These are phyloP conservation scores for Lenwebbia sp. DNA, from an alignment of 345 rosid genomes.

Conservation along the genomic window DNA sequence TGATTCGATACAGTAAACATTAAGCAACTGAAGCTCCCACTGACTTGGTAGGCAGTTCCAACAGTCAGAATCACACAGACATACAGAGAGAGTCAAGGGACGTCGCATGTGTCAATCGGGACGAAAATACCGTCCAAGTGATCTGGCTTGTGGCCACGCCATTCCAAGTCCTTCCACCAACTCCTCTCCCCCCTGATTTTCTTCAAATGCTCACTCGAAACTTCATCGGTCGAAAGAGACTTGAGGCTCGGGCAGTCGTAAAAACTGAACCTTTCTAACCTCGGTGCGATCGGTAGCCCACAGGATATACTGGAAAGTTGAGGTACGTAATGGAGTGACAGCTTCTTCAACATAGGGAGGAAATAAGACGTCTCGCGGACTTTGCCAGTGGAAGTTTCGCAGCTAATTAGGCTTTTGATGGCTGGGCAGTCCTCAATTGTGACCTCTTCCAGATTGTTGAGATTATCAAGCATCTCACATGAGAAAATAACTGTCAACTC, in stretches of 20 bases:
- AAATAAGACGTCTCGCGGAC: background rate
- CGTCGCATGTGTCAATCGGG: background rate
- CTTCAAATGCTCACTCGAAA: background rate
- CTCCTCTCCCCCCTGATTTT: background rate
- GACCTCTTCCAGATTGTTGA: background rate
- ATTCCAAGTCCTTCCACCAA: conserved; percentile 1
- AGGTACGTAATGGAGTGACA: background rate
- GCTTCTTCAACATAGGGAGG: background rate
- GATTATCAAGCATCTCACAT: background rate
- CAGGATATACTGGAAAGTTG: background rate
- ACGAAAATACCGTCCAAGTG: background rate
- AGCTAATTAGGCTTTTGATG: background rate
- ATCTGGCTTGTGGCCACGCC: background rate
- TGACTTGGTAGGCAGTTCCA: background rate
- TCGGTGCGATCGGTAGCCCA: background rate
- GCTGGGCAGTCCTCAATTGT: background rate
- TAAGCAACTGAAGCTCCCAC: background rate
- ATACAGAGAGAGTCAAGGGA: background rate
- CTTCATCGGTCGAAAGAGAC: background rate
- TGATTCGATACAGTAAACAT: background rate
- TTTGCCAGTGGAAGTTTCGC: background rate
- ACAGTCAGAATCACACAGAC: background rate
- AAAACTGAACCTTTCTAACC: background rate
- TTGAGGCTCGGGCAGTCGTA: background rate
- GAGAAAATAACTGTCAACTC: background rate